Base-by-base conservation (phyloP, 2,329 filamentous ascomycete genomes). In the Claviceps maximensis region DNA sequence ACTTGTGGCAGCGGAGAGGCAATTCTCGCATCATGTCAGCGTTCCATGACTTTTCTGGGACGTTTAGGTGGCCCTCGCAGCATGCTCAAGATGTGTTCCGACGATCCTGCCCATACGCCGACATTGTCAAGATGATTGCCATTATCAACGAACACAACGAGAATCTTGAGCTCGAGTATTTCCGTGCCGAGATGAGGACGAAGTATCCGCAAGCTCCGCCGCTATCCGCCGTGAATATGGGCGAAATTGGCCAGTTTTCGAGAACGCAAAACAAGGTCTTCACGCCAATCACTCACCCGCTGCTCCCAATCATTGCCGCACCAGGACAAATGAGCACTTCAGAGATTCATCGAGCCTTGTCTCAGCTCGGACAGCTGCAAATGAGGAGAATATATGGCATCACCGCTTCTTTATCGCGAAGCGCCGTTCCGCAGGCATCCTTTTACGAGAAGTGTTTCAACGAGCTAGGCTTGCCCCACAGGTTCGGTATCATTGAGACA, bases 91-190 rank as follows among this genome's bases (percentile, higher is more conserved):
- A 78, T 12, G 76, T 91, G 4, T 94, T 90, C 60, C 73, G 80
- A 55, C 78, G 83, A 58, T 87, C 85, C 9, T 79, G 79, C 47
- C 79, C 80, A 54, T 89, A 89, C 59, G 85, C 86, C 47, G 87
- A 94, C 65, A 87, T 94, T 54, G 83, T 94, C 63, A 94, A 93
- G 72, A 93, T 94, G 86, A 93, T 93, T 61, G 83, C 85, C 33
- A 84, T 90, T 63, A 87, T 89, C 63, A 84, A 82, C 63, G 84
- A 85, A 42, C 83, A 86, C 64, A 87, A 89, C 63, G 87, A 90
- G 60, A 93, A 94, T 67, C 93, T 94, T 63, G 87, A 94, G 69
- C 77, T 94, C 36, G 89, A 94, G 67, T 90, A 90, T 67, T 94
- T 95, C 69, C 83, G 88, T 31, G 89, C 86, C 12, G 79, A 82